These are phyloP conservation scores for Fraxinus sp. DNA, from an alignment of 305 asterid species.

Conservation along the genomic window DNA sequence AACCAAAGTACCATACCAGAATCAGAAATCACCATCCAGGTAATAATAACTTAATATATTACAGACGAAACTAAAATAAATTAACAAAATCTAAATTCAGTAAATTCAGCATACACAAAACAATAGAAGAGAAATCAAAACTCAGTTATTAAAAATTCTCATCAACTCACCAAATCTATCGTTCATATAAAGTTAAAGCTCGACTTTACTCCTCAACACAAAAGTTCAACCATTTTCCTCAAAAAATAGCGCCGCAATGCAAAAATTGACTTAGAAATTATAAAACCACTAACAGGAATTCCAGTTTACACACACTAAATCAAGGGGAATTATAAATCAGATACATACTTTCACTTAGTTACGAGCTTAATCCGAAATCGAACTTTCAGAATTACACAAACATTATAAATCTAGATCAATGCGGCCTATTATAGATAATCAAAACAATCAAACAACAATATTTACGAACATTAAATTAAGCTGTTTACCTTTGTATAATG, in stretches of 20 bases:
- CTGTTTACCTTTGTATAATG: slow-evolving; percentile 1
- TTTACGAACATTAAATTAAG: background rate
- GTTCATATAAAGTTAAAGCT: background rate
- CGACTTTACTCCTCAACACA: background rate
- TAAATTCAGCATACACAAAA: background rate
- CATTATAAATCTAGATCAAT: background rate
- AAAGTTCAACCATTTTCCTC: background rate
- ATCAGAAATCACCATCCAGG: slow-evolving; percentile 7
- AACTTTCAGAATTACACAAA: background rate
- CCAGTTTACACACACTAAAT: background rate
- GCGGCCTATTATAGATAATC: background rate
- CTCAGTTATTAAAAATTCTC: background rate
- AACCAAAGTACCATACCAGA: background rate
- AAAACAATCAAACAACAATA: background rate
- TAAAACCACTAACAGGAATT: background rate
- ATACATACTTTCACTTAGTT: background rate
- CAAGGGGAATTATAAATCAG: background rate
- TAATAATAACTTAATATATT: background rate
- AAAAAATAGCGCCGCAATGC: background rate
- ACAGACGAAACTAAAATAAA: slow-evolving; percentile 1
- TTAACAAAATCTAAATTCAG: background rate
- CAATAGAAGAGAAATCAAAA: background rate
- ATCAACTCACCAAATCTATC: background rate
- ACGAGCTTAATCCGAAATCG: background rate
- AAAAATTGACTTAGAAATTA: background rate